Evolutionary conservation across 2,329 filamentous ascomycete genomes (phyloP).

Genomic region (Penicillium sp.): DNA sequence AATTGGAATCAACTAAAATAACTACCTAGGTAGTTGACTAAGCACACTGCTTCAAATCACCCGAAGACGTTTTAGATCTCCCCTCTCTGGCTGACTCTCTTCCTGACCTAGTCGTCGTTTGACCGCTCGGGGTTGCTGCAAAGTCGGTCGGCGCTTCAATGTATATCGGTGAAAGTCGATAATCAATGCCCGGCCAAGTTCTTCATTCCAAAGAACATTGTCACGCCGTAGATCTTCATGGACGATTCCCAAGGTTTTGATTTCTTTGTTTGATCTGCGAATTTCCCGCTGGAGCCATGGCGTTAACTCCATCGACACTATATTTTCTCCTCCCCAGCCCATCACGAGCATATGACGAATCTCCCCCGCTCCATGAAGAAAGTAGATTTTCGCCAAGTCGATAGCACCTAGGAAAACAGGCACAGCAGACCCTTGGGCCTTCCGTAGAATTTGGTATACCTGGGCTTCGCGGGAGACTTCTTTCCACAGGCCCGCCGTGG

Average conservation of each 20-base stretch:
- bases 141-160: neutral
- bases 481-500: conserved; percentile 14
- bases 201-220: conserved; percentile 4
- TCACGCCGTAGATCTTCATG: conserved; percentile 4
- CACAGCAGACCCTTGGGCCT: conserved; percentile 7
- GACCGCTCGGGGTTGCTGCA: neutral
- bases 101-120: no score
- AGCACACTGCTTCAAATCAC: no score
- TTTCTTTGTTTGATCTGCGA: neutral
- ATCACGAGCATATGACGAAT: conserved; percentile 32
- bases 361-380: conserved; percentile 25
- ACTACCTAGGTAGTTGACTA: no score
- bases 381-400: conserved; percentile 20
- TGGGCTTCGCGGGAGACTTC: no score
- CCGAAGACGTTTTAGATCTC: no score
- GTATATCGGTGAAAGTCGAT: conserved; percentile 3
- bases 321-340: conserved; percentile 18
- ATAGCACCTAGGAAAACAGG: conserved; percentile 13
- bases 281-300: neutral
- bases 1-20: no score
- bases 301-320: neutral
- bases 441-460: conserved; percentile 5
- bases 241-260: no score
- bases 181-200: conserved; percentile 3
- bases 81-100: no score